Evolutionary conservation across 108 stramenopile species (phyloP), one percentile per base, ranked within the genome.

Genomic region (Aurantiochytrium sp.): DNA sequence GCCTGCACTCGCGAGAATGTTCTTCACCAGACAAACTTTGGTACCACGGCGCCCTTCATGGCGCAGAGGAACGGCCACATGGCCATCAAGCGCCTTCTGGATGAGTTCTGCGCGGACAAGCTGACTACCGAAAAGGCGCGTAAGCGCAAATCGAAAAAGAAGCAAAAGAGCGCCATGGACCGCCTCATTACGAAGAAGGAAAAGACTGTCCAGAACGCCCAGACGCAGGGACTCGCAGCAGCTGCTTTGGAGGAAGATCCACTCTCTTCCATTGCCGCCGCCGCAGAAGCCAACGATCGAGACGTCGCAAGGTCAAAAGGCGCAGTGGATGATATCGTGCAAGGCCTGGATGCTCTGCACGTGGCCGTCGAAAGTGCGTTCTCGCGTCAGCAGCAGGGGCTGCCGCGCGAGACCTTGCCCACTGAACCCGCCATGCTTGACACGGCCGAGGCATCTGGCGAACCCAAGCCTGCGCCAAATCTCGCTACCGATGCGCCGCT

Each of bases 11-110:
- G 73, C 21, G 73, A 81, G 24, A 22, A 81, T n/a, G 73, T 81
- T 12, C 30, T 81, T 6, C 73, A 81, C 24, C 73, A 81, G 39
- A 81, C 73, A 48, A 81, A 81, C 73, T 81, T 81, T 81, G 73
- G 73, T 2, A 81, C 73, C 3, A 81, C 73, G 12, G 73, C 73
- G 12, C 73, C 73, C n/a, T 81, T 81, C 32, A 81, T 81, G 73
- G 73, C 73, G n/a, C 73, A 81, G 30, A 12, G 73, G 6, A 81
- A 81, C 32, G 73, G 73, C 1, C 30, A 27, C 73, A 81, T 81
- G 73, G 42, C 39, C 10, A 81, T 81, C n/a, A 81, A 81, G 45
- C 39, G 45, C 6, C 45, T 81, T 19, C 73, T 81, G 10, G 45
- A 48, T 42, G 73, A 81, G 17, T 81, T 81, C 30, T 81, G 73